Conservation (phyloP, 2,329 filamentous ascomycete species). For the Emergomyces orientalis region DNA sequence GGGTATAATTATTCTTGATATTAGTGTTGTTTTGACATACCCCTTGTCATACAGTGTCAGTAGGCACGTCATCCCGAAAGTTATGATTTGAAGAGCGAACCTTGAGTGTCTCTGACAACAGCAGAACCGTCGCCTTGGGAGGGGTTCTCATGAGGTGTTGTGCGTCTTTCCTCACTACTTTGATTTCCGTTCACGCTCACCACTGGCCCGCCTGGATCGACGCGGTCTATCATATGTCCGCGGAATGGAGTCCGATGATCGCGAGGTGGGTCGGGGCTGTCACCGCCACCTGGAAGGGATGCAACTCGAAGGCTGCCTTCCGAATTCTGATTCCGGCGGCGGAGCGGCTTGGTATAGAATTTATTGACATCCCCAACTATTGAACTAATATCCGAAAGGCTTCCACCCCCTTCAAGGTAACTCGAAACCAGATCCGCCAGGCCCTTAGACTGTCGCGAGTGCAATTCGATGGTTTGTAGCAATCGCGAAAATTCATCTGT, state of each 20-base stretch:
- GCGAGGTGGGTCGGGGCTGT: constrained; percentile 15
- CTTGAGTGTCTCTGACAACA: background rate
- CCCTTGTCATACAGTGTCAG: background rate
- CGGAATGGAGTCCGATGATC: constrained; percentile 8
- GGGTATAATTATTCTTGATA: no score
- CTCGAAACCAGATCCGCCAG: constrained; percentile 9
- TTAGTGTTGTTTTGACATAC: background rate
- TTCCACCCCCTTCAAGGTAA: constrained; percentile 7
- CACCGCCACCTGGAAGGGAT: constrained; percentile 15
- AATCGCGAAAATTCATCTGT: constrained; percentile 9
- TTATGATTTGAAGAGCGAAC: background rate
- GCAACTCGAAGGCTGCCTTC: constrained; percentile 9
- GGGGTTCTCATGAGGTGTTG: background rate
- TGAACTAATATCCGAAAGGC: background rate
- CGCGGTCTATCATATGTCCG: constrained; percentile 17
- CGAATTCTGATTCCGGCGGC: background rate
- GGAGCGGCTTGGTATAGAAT: background rate
- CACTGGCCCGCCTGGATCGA: constrained; percentile 52
- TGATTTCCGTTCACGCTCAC: constrained; percentile 45
- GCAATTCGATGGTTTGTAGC: constrained; percentile 11
- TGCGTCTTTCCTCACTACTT: constrained; percentile 32
- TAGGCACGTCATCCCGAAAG: background rate
- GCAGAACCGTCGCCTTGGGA: background rate
- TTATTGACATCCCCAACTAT: background rate
- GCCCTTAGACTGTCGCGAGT: constrained; percentile 12